Base-by-base conservation (phyloP, 139 green algal genomes). In the Picochlorum sp. region DNA sequence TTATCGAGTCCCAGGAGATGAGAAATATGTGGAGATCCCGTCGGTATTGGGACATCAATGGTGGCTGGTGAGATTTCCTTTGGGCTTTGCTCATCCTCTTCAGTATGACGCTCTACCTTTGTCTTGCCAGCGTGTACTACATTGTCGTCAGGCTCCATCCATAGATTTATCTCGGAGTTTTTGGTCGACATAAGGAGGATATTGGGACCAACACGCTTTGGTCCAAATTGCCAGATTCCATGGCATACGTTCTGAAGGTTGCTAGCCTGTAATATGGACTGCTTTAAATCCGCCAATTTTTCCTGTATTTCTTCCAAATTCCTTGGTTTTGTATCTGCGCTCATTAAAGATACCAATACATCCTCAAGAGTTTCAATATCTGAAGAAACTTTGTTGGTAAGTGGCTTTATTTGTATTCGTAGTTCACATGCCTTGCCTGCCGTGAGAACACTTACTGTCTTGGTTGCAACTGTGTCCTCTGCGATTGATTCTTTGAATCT, bases 181-280 rank as follows among this genome's bases (percentile, higher is more conserved):
- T 41, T 11, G 6, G 7, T 11, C 34, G 34, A 9, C 34, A 41
- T 41, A 4, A 96, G 75, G 18, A 96, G 81, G 30, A 96, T 4
- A 76, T 94, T 94, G 20, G 92, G 85, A 0, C 92, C 92, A 1
- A 73, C 67, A 11, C 76, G 72, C 20, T 81, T 76, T 3, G 92
- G 91, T 2, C 92, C 92, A 66, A 97, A 67, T 44, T 83, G 52
- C 92, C 92, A 98, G 0, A 83, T 78, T 79, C 55, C 73, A 80
- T 72, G 52, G 8, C 34, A 41, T 41, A 11, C 7, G 7, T 9
- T 41, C 8, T 41, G 7, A 11, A 41, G 34, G 34, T 4, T 11
- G 6, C 34, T 41, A 13, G 6, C 34, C 5, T 41, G 8, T 41
- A 11, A 41, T 41, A 87, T 24, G 21, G 61, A 56, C 45, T 76